These are phyloP conservation scores for Allantophomopsis cytisporea DNA, from an alignment of 2,329 filamentous ascomycete genomes.

Conservation along the genomic window DNA sequence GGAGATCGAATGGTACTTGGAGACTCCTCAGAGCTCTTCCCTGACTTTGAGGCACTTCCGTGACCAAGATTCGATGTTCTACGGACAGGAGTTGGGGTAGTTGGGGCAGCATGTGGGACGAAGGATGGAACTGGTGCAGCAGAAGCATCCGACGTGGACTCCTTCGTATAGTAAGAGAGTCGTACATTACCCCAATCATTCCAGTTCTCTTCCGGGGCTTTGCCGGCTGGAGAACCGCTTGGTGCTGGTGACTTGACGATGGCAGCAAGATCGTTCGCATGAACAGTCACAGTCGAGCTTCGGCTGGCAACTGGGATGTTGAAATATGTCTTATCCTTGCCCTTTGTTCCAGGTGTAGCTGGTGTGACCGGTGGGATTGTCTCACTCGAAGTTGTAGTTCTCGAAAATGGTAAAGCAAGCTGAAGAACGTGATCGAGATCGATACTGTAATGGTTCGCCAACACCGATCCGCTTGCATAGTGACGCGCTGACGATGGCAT, in stretches of 20 bases:
- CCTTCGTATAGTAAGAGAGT: slow-evolving; percentile 58
- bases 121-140: slow-evolving; percentile 14
- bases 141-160: slow-evolving; percentile 15
- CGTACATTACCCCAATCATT: slow-evolving; percentile 70
- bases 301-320: slow-evolving; percentile 25
- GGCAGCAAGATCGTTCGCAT: slow-evolving; percentile 74
- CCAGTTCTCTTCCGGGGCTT: slow-evolving; percentile 37
- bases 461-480: slow-evolving; percentile 56
- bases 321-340: slow-evolving; percentile 55
- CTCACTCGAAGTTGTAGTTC: slow-evolving; percentile 41
- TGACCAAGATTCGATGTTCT: slow-evolving; percentile 18
- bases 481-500: slow-evolving; percentile 45
- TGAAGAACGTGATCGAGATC: slow-evolving; percentile 72
- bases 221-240: slow-evolving; percentile 14
- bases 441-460: slow-evolving; percentile 76
- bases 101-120: slow-evolving; percentile 13
- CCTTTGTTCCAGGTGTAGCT: slow-evolving; percentile 46
- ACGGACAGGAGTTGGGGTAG: slow-evolving; percentile 18
- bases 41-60: slow-evolving; percentile 15
- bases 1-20: slow-evolving; percentile 15
- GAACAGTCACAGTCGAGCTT: slow-evolving; percentile 37
- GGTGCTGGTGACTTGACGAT: slow-evolving; percentile 40
- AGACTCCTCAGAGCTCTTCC: slow-evolving; percentile 17
- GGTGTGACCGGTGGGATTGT: slow-evolving; percentile 36
- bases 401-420: slow-evolving; percentile 70